Conservation (phyloP, 2,329 filamentous ascomycete species). For the Clonostachys rosea region DNA sequence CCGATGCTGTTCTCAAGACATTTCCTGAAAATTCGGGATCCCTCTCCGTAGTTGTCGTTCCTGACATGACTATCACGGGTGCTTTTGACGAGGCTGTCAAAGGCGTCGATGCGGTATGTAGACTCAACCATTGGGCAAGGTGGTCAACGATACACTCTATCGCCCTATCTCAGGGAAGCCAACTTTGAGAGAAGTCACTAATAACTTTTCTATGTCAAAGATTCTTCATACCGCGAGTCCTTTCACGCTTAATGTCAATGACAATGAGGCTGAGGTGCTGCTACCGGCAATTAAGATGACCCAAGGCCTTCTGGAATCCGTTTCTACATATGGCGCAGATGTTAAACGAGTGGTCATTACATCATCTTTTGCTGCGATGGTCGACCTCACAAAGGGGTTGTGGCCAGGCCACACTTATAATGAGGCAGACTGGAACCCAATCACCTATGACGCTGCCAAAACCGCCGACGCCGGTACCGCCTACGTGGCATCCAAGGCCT, state of each 20-base stretch:
- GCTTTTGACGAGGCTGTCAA: slow-evolving; percentile 18
- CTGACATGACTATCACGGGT: slow-evolving; percentile 19
- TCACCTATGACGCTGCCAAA: neutral
- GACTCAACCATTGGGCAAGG: too few relatives aligned
- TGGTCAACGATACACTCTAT: too few relatives aligned
- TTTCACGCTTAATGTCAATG: too few relatives aligned
- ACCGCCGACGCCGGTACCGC: neutral
- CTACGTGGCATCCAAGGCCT: neutral
- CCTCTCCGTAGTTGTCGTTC: slow-evolving; percentile 12
- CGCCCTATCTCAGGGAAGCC: too few relatives aligned
- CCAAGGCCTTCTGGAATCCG: too few relatives aligned
- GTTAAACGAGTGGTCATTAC: neutral
- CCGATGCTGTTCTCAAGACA: slow-evolving; percentile 20
- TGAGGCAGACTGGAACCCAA: neutral
- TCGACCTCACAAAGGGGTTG: neutral
- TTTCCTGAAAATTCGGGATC: too few relatives aligned
- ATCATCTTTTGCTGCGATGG: neutral
- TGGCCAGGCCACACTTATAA: neutral
- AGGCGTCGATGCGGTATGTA: slow-evolving; percentile 4
- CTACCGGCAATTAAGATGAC: too few relatives aligned
- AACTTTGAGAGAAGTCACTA: too few relatives aligned
- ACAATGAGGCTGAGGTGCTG: too few relatives aligned
- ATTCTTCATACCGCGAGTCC: too few relatives aligned
- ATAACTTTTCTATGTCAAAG: too few relatives aligned
- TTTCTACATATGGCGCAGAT: neutral